Evolutionary conservation across 805 yeast genomes (phyloP).

Genomic region (Starmerella apis): DNA sequence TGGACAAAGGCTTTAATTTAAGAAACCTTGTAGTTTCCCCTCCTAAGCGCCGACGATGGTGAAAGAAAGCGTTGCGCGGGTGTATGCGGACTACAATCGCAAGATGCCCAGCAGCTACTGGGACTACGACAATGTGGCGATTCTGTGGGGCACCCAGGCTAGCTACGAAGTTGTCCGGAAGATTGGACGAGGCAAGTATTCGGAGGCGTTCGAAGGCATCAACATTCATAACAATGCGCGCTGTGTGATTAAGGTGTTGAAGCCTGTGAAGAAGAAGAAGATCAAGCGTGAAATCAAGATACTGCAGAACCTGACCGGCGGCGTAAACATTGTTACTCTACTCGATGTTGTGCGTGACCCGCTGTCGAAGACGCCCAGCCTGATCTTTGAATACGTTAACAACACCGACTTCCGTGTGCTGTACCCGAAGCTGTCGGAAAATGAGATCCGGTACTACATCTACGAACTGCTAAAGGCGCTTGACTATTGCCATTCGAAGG

Average conservation of each 20-base stretch:
- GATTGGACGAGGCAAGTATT: conserved; percentile 86
- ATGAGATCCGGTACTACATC: conserved; percentile 75
- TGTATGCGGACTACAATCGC: conserved; percentile 70
- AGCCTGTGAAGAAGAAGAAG: conserved; percentile 88
- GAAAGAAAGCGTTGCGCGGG: conserved; percentile 51
- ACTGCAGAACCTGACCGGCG: conserved; percentile 70
- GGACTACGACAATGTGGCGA: conserved; percentile 64
- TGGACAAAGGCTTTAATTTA: not conserved
- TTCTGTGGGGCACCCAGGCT: conserved; percentile 77
- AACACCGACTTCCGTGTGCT: conserved; percentile 78
- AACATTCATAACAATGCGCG: conserved; percentile 46
- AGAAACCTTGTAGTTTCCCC: not conserved
- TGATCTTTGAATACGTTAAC: conserved; percentile 74
- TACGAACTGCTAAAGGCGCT: conserved; percentile 70
- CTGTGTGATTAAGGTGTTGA: conserved; percentile 81
- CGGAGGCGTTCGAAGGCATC: conserved; percentile 84
- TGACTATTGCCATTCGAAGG: conserved; percentile 85
- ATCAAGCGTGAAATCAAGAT: conserved; percentile 85
- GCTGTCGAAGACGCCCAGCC: conserved; percentile 65
- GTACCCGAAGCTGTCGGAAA: conserved; percentile 66
- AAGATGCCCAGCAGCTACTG: conserved; percentile 71
- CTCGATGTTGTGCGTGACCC: conserved; percentile 83
- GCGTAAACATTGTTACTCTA: conserved; percentile 67
- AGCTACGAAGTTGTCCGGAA: conserved; percentile 76
- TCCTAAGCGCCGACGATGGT: conserved; percentile 2